Evolutionary conservation across 2,329 filamentous ascomycete species (phyloP).

Genomic region (Curvularia eragrostidis): DNA sequence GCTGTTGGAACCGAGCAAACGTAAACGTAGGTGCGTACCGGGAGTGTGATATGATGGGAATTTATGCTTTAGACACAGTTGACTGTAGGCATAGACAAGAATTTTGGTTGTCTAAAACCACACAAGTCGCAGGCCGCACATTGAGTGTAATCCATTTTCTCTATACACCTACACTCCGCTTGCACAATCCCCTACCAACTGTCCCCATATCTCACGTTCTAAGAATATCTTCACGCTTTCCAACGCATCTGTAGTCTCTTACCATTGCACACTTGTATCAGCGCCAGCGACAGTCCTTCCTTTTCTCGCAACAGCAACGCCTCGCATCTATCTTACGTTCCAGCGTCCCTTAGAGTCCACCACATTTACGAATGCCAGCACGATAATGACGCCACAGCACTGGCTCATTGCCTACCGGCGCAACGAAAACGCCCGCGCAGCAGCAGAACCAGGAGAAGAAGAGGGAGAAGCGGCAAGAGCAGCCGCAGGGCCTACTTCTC

Average conservation of each 20-base stretch:
- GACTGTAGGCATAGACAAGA: not conserved
- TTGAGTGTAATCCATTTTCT: not conserved
- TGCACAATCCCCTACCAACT: not conserved
- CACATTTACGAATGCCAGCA: not conserved
- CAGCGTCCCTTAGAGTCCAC: not conserved
- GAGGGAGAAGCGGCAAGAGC: not conserved
- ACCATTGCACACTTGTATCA: not conserved
- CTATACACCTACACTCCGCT: not conserved
- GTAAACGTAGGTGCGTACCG: not conserved
- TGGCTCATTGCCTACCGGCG: not conserved
- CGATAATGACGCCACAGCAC: not conserved
- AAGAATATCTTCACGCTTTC: not conserved
- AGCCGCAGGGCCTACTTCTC: not conserved
- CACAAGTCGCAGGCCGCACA: not conserved
- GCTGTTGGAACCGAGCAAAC: not conserved
- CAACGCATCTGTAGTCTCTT: not conserved
- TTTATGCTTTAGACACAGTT: not conserved
- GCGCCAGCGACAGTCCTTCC: not conserved
- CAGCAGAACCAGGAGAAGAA: not conserved
- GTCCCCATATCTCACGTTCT: not conserved
- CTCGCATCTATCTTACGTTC: not conserved
- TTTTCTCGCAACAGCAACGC: not conserved
- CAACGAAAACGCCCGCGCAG: not conserved
- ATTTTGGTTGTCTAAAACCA: not conserved
- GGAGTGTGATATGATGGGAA: not conserved